Conservation (phyloP, 2,329 filamentous ascomycete genomes). For the Davidsoniella eucalypti region DNA sequence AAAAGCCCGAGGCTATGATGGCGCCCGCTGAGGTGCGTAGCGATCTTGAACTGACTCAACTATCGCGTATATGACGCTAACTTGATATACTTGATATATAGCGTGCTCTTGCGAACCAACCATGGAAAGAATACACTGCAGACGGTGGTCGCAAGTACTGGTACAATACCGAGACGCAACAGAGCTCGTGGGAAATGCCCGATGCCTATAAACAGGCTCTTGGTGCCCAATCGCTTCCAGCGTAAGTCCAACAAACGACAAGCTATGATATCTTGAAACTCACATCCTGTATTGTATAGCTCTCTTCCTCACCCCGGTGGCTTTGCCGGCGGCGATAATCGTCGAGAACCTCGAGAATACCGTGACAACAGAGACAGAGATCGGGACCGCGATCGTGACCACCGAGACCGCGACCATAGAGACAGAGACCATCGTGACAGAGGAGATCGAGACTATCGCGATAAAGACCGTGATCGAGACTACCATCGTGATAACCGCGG, state of each 20-base stretch:
- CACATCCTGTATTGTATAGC: not conserved
- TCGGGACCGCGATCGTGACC: constrained; percentile 13
- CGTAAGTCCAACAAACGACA: not conserved
- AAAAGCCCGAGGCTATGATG: constrained; percentile 83
- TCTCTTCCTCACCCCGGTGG: constrained; percentile 26
- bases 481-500: constrained; percentile 16
- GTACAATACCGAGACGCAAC: constrained; percentile 82
- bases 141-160: constrained; percentile 84
- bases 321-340: constrained; percentile 18
- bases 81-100: constrained; percentile 20
- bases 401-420: constrained; percentile 21
- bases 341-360: constrained; percentile 20
- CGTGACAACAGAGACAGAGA: constrained; percentile 14
- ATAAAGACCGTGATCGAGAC: constrained; percentile 25
- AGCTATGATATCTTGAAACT: not conserved
- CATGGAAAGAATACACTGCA: constrained; percentile 85
- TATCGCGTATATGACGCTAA: not conserved
- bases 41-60: not conserved
- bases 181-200: constrained; percentile 92
- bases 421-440: constrained; percentile 16
- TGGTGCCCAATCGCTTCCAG: constrained; percentile 27
- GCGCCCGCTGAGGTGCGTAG: constrained; percentile 54
- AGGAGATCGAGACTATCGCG: constrained; percentile 17
- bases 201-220: constrained; percentile 63
- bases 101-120: constrained; percentile 66